Conservation (phyloP, 257 asterid species). For the Fraxinus cuspidata region DNA sequence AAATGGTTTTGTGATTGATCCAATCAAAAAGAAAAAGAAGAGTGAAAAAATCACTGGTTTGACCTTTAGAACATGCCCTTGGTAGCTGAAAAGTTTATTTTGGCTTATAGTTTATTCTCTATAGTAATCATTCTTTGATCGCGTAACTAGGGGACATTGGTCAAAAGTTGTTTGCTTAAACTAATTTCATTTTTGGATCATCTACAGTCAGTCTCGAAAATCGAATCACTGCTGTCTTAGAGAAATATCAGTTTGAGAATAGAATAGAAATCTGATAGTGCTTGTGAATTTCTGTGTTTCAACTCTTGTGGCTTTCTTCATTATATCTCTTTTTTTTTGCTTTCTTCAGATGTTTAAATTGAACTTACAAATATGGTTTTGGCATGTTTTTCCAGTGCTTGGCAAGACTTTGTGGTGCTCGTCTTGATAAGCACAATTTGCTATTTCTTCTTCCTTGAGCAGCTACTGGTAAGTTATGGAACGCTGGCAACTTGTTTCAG, state of each 20-base stretch:
- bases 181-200: neutral
- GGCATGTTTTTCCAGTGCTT: slow-evolving; percentile 52
- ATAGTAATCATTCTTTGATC: neutral
- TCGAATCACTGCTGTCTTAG: neutral
- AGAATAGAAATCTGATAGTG: neutral
- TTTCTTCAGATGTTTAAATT: slow-evolving; percentile 10
- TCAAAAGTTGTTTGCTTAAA: neutral
- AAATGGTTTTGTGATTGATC: neutral
- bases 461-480: slow-evolving; percentile 66
- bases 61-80: neutral
- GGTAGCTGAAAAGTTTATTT: neutral
- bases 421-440: slow-evolving; percentile 88
- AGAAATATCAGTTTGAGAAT: slow-evolving; percentile 3
- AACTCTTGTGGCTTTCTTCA: neutral
- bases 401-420: slow-evolving; percentile 99
- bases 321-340: slow-evolving; percentile 1
- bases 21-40: neutral
- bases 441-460: slow-evolving; percentile 97
- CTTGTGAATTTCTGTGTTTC: neutral
- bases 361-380: slow-evolving; percentile 23
- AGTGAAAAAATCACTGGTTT: neutral
- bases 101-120: neutral
- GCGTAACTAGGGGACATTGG: neutral
- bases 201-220: neutral
- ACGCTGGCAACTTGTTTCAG: neutral